Evolutionary conservation across 192 early-diverging fungal species (phyloP), one percentile per base, ranked within the genome.

Genomic region (Rhizoclosmatium globosum): DNA sequence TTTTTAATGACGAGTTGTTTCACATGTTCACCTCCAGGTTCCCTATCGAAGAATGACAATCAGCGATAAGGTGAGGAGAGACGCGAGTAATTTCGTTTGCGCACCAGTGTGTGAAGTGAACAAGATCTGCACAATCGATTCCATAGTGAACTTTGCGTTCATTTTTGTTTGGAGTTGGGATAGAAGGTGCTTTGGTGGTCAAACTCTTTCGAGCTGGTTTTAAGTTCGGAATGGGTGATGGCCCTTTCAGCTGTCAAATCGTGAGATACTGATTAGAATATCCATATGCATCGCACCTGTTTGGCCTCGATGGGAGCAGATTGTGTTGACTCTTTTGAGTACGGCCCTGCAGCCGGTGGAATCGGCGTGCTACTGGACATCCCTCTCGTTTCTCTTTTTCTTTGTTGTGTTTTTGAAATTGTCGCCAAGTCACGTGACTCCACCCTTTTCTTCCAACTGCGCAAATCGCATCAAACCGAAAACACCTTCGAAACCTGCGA

Each of bases 1-100:
- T 89, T 89, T 61, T 89, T 89, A 50, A 89, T 78, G 43, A 83
- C 64, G 4, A 89, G 71, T 6, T 82, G 50, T 69, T 89, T 88
- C 61, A 87, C 68, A 60, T 89, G 81, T 73, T 89, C 88, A 47
- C 88, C 88, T 73, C 88, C 88, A 50, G 88, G 88, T 69, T 89
- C 88, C 88, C 88, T 89, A 70, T 44, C 9, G 6, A 45, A 68
- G n/a, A 43, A 15, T 19, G 1, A 19, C 21, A 1, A 41, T 19
- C 3, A 4, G 41, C 6, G 59, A 0, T 45, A 23, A 9, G 50
- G 3, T 17, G 13, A 13, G 23, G 72, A 44, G 31, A 31, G 31
- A 31, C 31, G 31, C 31, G 31, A 7, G 21, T 21, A 46, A 47
- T n/a, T 70, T 67, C 41, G 48, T 13, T 6, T 13, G 3, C 79